A percentile compares a stretch with the other conserved stretches of the same genome.
Conservation (phyloP, 352 stramenopile genomes). For the Phytophthora pini region DNA sequence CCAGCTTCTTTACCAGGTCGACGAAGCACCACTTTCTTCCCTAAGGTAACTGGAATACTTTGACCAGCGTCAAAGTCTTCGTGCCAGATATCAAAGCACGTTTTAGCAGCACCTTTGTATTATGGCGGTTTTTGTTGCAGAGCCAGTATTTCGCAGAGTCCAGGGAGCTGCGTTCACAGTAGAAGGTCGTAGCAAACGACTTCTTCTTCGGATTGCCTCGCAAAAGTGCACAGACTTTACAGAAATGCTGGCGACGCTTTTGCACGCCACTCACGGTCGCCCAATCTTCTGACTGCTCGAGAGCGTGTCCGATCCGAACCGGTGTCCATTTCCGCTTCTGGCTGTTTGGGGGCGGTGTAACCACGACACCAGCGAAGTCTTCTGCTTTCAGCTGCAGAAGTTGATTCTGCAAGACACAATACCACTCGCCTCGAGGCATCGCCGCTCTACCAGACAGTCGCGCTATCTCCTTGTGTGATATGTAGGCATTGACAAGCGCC, state of each 20-base stretch:
- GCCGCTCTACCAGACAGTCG: not conserved
- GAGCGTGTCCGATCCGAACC: not conserved
- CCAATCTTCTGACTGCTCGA: conserved; percentile 1
- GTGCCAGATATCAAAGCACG: not conserved
- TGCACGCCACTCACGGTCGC: not conserved
- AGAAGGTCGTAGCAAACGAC: not conserved
- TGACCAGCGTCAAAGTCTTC: not conserved
- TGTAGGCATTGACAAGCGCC: not conserved
- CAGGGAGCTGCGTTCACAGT: not conserved
- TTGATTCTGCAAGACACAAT: not conserved
- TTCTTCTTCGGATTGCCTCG: not conserved
- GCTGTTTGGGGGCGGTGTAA: not conserved
- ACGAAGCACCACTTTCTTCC: not conserved
- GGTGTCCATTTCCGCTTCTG: not conserved
- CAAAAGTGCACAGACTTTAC: not conserved
- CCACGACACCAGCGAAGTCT: not conserved
- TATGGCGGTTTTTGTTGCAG: not conserved
- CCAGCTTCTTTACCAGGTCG: not conserved
- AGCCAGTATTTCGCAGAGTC: not conserved
- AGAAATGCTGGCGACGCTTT: not conserved
- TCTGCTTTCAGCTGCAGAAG: not conserved
- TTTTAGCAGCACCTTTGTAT: not conserved
- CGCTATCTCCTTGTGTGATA: not conserved
- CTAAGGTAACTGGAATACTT: not conserved
- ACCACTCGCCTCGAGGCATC: not conserved